Evolutionary conservation across 2,329 filamentous ascomycete genomes (phyloP), one percentile per base, ranked within the genome.

Genomic region (Trichoderma sp.): DNA sequence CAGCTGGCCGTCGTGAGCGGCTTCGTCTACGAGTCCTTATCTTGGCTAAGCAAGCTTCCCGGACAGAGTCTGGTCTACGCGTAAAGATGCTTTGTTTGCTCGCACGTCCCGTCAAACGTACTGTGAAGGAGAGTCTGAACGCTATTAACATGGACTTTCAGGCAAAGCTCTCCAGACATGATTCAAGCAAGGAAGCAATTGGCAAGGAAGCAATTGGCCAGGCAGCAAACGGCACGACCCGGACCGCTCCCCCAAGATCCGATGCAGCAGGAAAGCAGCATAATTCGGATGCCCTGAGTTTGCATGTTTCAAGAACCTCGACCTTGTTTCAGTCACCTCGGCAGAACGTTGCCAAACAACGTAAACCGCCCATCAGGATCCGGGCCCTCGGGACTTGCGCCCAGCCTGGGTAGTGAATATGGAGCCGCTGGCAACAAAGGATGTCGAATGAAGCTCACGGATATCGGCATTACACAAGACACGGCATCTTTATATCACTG

Each of bases 51-150:
- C 24, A 45, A 55, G 45, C 17, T 24, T 17, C n/a, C 44, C 12
- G 7, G 10, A 19, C 17, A 28, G 55, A 52, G 47, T 28, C 55
- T 12, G n/a, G 19, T 15, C 28, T 59, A 28, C 62, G 34, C 24
- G 15, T 59, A 57, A 51, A 59, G 12, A 45, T 62, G 48, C 58
- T 15, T 12, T 45, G n/a, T 62, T 50, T 54, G 24, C 34, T 62
- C 12, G 2, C 17, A 5, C 17, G 12, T 60, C 10, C 21, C 30
- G 15, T 19, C 34, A n/a, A 15, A n/a, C 12, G 19, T 15, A n/a
- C 7, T 17, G 45, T 51, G 45, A 50, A 41, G 7, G 21, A 19
- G 6, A 14, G 15, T 14, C 5, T 28, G 21, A 7, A 21, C 28
- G 19, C 15, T 34, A 28, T 39, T n/a, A 34, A 39, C 12, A 48